These are phyloP conservation scores for Nannizziopsis barbatae DNA, from an alignment of 2,329 filamentous ascomycete species.

Conservation along the genomic window DNA sequence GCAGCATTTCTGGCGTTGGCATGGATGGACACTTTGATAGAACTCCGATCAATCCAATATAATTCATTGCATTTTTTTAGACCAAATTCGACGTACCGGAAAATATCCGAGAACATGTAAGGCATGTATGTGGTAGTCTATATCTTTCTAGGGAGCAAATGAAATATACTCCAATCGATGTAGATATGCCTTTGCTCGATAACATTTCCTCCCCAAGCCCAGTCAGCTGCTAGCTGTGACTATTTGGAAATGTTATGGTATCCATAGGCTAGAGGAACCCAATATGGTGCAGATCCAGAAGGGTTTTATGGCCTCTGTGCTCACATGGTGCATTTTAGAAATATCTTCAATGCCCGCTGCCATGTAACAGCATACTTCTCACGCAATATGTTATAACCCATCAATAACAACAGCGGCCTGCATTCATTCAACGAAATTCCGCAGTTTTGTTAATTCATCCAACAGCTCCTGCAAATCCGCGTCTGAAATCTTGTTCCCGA, in stretches of 20 bases:
- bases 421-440: slow-evolving; percentile 36
- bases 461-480: slow-evolving; percentile 78
- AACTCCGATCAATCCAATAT: no score
- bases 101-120: neutral
- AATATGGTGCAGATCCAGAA: neutral
- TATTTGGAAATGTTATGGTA: no score
- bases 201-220: no score
- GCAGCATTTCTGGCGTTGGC: no score
- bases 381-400: neutral
- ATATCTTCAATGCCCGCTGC: no score
- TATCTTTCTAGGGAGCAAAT: neutral
- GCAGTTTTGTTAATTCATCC: slow-evolving; percentile 78
- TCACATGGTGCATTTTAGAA: no score
- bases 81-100: neutral
- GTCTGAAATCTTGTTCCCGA: slow-evolving; percentile 82
- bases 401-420: neutral
- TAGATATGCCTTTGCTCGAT: neutral
- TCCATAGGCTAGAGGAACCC: no score
- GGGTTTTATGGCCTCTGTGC: neutral
- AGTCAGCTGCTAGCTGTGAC: no score
- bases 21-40: no score
- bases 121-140: slow-evolving; percentile 1
- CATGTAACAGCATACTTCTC: neutral
- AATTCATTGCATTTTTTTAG: no score
- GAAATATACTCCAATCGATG: neutral